Base-by-base conservation (phyloP, 1,284 basidiomycete species). In the Pisolithus thermaeus region DNA sequence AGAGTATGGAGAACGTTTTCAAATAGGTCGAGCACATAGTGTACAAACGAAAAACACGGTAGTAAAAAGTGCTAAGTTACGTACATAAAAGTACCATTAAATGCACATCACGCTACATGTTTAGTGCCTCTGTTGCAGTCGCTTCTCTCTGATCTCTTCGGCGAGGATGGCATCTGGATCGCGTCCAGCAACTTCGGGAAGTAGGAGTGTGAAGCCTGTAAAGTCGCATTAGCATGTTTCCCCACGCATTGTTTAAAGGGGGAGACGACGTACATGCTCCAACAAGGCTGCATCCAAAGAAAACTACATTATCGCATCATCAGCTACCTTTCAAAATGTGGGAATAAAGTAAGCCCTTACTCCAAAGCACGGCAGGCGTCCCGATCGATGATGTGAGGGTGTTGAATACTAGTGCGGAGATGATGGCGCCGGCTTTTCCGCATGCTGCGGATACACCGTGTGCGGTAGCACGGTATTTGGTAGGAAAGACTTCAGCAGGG, bases 401-500 rank as follows among this genome's bases (percentile, higher is more conserved):
- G 62, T 89, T 88, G 73, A 92, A 92, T 8, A 77, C 88, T 56
- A 92, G 80, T 45, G 89, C 84, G 36, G 87, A 86, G 55, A 93
- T 75, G 71, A 93, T 92, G 6, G 90, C 90, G 40, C 90, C 90
- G 3, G 76, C 73, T 69, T 92, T 93, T 36, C 88, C 88, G 12
- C 75, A 76, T 0, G 88, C 90, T 20, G 90, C 90, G 1, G 83
- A 86, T 52, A 90, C 78, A 53, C 91, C 90, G 68, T 92, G 90
- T 6, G 87, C 88, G 50, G 83, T 84, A 6, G 86, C 87, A 49
- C 84, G 77, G 73, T 85, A 91, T 32, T 87, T 77, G 1, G 92
- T 93, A 1, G 92, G 91, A 81, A 93, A 94, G n/a, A 86, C 81
- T 72, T 92, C 88, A 7, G 84, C 86, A n/a, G 90, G 89, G 63